These are phyloP conservation scores for Thraustochytrium aureum DNA, from an alignment of 352 stramenopile species.

Conservation along the genomic window DNA sequence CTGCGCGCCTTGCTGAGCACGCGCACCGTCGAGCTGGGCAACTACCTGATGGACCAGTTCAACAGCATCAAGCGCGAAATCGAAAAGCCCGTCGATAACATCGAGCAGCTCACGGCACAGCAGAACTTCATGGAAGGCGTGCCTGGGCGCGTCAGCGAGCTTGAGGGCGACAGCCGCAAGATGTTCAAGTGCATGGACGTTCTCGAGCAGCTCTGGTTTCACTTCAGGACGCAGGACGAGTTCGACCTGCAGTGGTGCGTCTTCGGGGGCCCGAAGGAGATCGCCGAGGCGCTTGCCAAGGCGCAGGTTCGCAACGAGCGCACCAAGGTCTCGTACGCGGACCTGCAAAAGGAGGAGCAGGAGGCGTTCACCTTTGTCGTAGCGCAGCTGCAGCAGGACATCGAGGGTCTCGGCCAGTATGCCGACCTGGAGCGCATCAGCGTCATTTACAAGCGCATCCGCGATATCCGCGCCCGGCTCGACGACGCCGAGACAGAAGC, in stretches of 20 bases:
- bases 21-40: conserved; percentile 43
- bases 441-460: conserved; percentile 66
- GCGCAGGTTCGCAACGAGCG: conserved; percentile 73
- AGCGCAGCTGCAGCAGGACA: conserved; percentile 76
- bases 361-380: conserved; percentile 80
- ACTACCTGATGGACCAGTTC: conserved; percentile 68
- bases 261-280: conserved; percentile 76
- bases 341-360: conserved; percentile 88
- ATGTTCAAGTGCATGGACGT: conserved; percentile 73
- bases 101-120: conserved; percentile 71
- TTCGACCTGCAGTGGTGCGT: conserved; percentile 85
- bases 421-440: conserved; percentile 66
- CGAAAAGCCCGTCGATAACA: conserved; percentile 63
- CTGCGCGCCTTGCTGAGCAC: conserved; percentile 55
- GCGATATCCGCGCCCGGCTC: conserved; percentile 79
- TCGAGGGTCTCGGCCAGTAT: conserved; percentile 77
- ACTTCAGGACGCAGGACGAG: conserved; percentile 73
- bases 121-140: conserved; percentile 73
- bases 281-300: conserved; percentile 76
- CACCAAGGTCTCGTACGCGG: conserved; percentile 76
- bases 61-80: conserved; percentile 78
- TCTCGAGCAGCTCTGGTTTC: conserved; percentile 75
- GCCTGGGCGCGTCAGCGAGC: conserved; percentile 59
- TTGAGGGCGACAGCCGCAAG: conserved; percentile 67
- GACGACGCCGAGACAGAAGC: conserved; percentile 79